phyloP scores from a whole-genome alignment of 768 basidiomycete species.

The Scleroderma bovista region DNA sequence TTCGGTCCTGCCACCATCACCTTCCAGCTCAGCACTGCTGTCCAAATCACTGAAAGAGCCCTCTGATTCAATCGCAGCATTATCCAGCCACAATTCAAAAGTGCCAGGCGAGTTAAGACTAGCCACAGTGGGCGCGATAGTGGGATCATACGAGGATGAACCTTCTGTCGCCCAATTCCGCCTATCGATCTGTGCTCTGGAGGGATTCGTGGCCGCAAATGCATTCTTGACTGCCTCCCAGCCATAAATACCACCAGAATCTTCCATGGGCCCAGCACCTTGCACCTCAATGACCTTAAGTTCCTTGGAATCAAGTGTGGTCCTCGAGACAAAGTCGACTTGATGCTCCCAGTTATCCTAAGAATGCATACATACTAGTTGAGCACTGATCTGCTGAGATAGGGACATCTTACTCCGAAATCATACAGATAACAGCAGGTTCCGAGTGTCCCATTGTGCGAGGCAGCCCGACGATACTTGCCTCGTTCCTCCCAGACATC shows the following conservation, averaged over 20 bases:
- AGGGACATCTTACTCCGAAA: conserved; percentile 11
- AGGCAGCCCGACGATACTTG: neutral
- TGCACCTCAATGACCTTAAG: conserved; percentile 2
- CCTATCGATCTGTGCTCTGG: neutral
- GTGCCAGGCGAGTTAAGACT: no score
- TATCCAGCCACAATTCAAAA: no score
- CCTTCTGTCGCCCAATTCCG: conserved; percentile 1
- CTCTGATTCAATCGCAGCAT: no score
- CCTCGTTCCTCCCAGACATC: conserved; percentile 10
- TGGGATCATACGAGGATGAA: conserved; percentile 3
- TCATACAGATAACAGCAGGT: conserved; percentile 17
- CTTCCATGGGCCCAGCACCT: conserved; percentile 4
- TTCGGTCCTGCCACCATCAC: no score
- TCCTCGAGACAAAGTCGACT: neutral
- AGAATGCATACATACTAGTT: neutral
- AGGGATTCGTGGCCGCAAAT: conserved; percentile 3
- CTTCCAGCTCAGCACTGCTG: no score
- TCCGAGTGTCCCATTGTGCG: conserved; percentile 3
- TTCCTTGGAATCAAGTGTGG: neutral
- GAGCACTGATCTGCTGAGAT: neutral
- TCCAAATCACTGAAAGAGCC: no score
- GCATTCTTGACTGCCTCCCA: conserved; percentile 9
- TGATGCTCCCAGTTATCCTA: conserved; percentile 22
- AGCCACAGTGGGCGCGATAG: conserved; percentile 1
- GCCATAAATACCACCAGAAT: conserved; percentile 2